A percentile compares a stretch with the other conserved stretches of the same genome.
Evolutionary conservation across 768 basidiomycete species (phyloP).

Genomic region (Mycena sanguinolenta): DNA sequence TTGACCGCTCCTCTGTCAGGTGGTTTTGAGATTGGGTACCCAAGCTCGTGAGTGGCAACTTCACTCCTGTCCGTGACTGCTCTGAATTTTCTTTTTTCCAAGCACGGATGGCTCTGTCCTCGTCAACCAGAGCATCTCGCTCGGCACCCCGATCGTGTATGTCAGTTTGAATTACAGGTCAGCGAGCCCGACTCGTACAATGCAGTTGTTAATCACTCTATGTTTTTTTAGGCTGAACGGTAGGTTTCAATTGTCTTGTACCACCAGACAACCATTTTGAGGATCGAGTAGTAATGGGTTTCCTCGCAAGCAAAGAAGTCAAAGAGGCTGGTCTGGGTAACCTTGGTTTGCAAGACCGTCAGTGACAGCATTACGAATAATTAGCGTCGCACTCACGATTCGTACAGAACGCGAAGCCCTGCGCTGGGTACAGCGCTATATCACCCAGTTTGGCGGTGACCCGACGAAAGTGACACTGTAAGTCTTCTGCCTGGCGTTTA

Average conservation of each 20-base stretch:
- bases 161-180: conserved; percentile 51
- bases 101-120: conserved; percentile 40
- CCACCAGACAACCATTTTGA: background rate
- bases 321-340: conserved; percentile 62
- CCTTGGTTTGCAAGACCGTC: conserved; percentile 72
- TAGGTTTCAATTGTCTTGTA: background rate
- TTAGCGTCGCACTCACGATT: too few species aligned
- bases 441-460: conserved; percentile 75
- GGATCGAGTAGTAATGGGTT: conserved; percentile 51
- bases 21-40: background rate
- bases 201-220: too few species aligned
- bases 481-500: background rate
- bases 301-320: conserved; percentile 59
- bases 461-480: conserved; percentile 65
- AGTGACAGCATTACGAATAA: background rate
- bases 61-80: too few species aligned
- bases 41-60: background rate
- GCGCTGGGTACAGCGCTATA: conserved; percentile 74
- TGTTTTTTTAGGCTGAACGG: conserved; percentile 32
- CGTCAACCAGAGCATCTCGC: conserved; percentile 42
- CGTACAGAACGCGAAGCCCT: conserved; percentile 65
- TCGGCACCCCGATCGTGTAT: conserved; percentile 45
- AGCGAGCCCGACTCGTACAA: too few species aligned
- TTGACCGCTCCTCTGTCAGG: too few species aligned
- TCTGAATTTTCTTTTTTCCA: too few species aligned